Evolutionary conservation across 2,329 filamentous ascomycete species (phyloP).

Genomic region (Nemania abortiva): DNA sequence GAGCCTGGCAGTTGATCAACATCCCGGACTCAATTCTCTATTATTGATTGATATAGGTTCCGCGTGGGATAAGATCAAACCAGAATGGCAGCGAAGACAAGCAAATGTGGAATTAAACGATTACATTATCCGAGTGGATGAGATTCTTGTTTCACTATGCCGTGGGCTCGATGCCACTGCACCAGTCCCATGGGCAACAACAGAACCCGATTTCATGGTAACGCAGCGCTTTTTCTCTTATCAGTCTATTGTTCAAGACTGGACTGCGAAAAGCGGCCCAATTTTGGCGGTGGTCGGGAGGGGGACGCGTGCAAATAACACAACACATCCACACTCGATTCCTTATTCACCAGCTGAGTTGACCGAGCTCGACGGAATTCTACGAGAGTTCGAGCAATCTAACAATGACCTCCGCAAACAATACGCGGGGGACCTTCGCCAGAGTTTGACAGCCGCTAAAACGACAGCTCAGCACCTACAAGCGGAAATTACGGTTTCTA

Average conservation of each 20-base stretch:
- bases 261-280: conserved; percentile 4
- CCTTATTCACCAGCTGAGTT: conserved; percentile 8
- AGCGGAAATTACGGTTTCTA: background rate
- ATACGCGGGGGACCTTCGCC: conserved; percentile 52
- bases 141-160: conserved; percentile 1
- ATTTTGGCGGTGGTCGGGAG: background rate
- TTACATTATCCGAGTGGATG: conserved; percentile 20
- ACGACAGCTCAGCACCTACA: background rate
- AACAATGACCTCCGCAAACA: conserved; percentile 51
- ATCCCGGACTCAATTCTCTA: fast-evolving
- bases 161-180: background rate
- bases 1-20: background rate
- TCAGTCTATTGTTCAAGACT: conserved; percentile 12
- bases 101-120: conserved; percentile 16
- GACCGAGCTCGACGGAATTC: conserved; percentile 49
- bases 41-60: background rate
- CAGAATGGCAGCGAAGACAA: conserved; percentile 24
- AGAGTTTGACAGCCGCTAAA: conserved; percentile 39
- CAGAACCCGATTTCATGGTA: background rate
- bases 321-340: background rate
- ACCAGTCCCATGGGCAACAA: background rate
- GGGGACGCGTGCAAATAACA: background rate
- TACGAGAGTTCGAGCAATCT: conserved; percentile 49
- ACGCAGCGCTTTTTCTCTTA: background rate
- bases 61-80: conserved; percentile 21